Conservation (phyloP, 257 asterid species). For the Paraleonurus japonicus region DNA sequence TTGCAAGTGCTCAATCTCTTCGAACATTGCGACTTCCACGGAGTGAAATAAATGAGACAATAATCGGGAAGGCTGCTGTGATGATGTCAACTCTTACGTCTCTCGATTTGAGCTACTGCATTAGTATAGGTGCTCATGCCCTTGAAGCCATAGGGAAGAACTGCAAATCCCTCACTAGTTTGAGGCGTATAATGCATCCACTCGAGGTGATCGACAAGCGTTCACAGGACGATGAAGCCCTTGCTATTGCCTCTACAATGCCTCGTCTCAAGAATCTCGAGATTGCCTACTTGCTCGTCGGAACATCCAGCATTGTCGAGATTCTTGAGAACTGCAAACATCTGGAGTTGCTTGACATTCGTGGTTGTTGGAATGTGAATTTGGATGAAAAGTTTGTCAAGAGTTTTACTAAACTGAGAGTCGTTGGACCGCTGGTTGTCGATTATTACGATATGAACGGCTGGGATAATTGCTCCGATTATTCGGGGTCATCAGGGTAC, state of each 20-base stretch:
- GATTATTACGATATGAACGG: constrained; percentile 54
- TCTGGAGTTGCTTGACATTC: constrained; percentile 67
- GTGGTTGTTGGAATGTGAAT: constrained; percentile 83
- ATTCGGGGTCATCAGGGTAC: constrained; percentile 59
- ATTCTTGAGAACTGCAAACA: constrained; percentile 51
- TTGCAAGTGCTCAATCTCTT: constrained; percentile 71
- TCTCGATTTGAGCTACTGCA: constrained; percentile 82
- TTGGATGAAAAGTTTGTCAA: constrained; percentile 56
- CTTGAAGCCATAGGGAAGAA: constrained; percentile 65
- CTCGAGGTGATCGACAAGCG: constrained; percentile 54
- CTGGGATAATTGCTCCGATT: constrained; percentile 68
- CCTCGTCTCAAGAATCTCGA: constrained; percentile 76
- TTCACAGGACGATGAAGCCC: constrained; percentile 79
- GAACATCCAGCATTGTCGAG: constrained; percentile 51
- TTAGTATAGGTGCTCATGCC: constrained; percentile 60
- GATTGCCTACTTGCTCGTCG: constrained; percentile 69
- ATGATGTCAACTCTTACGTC: constrained; percentile 48
- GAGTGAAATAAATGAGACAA: constrained; percentile 50
- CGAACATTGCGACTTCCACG: constrained; percentile 56
- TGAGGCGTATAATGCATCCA: constrained; percentile 78
- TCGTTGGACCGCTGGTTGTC: constrained; percentile 59
- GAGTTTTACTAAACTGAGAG: constrained; percentile 43
- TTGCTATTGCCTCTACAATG: constrained; percentile 72
- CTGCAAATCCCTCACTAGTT: constrained; percentile 55
- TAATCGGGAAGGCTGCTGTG: constrained; percentile 43